Evolutionary conservation across 2,329 filamentous ascomycete genomes (phyloP), one percentile per base, ranked within the genome.

Genomic region (Claviceps fusiformis): DNA sequence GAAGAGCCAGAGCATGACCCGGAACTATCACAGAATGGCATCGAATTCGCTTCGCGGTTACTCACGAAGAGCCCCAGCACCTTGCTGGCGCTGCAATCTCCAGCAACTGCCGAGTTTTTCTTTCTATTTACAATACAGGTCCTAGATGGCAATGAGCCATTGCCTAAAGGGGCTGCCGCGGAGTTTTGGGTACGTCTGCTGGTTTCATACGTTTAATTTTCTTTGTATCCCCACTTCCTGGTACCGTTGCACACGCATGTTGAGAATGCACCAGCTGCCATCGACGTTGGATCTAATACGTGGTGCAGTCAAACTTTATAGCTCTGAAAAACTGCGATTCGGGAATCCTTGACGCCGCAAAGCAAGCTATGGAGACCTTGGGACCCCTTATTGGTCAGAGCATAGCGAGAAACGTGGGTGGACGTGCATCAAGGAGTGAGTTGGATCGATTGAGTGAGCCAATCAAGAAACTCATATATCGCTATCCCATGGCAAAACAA

Each of bases 161-260:
- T 95, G 10, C 86, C 87, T 0, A 95, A 93, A 69, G 79, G 79
- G 35, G 80, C 86, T 3, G 80, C 88, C 1, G 80, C 83, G 9
- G 81, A 86, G 33, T 87, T 95, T 58, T 93, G 89, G 87, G 83
- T 86, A 69, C 61, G 75, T 64, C 13, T 15, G 9, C 27, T 33
- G 9, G 8, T 33, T 19, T 19, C n/a, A 19, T 27, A 4, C 6
- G 24, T 17, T 24, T 37, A 5, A 27, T 29, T 13, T 6, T 29
- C 29, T 19, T 29, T 29, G 3, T 29, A 2, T 24, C 24, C 9
- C 13, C 15, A 5, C 15, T 37, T 35, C 31, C 33, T 49, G 29
- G 37, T 11, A 33, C 8, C 17, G 17, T 9, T 50, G 1, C 24
- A 39, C 33, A 50, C 10, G 37, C 19, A 27, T 27, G 7, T 50